Conservation (phyloP, 306 rosid genomes). For the Hippophae gyantsensis region DNA sequence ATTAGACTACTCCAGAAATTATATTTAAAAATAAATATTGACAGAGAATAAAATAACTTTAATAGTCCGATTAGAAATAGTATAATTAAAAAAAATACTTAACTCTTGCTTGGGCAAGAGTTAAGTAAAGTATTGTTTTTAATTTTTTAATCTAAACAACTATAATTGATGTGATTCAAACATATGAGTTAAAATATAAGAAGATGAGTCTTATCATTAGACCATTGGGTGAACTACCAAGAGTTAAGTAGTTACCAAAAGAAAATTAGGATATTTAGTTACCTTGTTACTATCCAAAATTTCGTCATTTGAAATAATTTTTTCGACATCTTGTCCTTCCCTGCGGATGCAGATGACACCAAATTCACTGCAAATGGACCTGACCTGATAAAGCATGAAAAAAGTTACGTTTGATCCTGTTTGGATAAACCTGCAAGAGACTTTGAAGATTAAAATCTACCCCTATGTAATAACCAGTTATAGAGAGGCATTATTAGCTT, state of each 20-base stretch:
- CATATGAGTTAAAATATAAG: too few species aligned
- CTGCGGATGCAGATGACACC: conserved; percentile 49
- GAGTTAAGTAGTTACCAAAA: not conserved
- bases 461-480: not conserved
- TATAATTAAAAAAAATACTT: too few species aligned
- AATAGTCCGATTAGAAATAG: not conserved
- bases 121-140: too few species aligned
- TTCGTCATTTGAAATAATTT: conserved; percentile 28
- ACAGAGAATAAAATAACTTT: not conserved
- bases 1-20: not conserved
- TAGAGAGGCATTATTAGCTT: not conserved
- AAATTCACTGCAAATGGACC: conserved; percentile 38
- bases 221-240: too few species aligned
- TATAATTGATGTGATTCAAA: too few species aligned
- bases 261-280: conserved; percentile 12
- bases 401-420: not conserved
- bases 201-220: too few species aligned
- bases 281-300: conserved; percentile 36
- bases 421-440: not conserved
- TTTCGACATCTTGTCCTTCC: conserved; percentile 57
- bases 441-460: not conserved
- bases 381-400: conserved; percentile 22
- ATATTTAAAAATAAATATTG: too few species aligned
- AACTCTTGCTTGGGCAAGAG: too few species aligned
- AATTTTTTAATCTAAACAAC: too few species aligned